Percentiles rank a stretch among this genome's conserved stretches.
phyloP scores from a whole-genome alignment of 805 yeast species.

The Starmerella tilneyi region DNA sequence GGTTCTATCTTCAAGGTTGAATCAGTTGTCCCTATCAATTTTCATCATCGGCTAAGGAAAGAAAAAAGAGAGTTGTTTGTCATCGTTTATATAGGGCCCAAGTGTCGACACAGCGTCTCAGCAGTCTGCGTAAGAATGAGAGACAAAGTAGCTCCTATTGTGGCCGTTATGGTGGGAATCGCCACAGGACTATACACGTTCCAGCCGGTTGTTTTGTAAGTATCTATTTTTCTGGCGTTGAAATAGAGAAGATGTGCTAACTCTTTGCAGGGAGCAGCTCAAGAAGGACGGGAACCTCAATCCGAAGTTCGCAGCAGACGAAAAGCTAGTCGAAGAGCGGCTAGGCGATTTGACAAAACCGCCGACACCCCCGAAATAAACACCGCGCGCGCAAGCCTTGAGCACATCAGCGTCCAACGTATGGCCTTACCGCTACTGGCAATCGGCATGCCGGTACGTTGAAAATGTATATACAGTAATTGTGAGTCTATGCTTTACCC shows the following conservation, averaged over 20 bases:
- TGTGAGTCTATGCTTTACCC: slow-evolving; percentile 23
- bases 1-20: slow-evolving; percentile 21
- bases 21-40: slow-evolving; percentile 33
- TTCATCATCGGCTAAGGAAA: slow-evolving; percentile 26
- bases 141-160: slow-evolving; percentile 20
- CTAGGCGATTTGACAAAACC: slow-evolving; percentile 18
- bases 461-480: background rate
- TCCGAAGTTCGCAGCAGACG: slow-evolving; percentile 24
- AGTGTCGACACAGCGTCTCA: no score
- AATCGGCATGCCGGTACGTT: background rate
- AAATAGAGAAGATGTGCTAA: background rate
- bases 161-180: slow-evolving; percentile 24
- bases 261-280: slow-evolving; percentile 24
- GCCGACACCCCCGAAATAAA: background rate
- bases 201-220: slow-evolving; percentile 28
- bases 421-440: background rate
- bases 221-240: background rate
- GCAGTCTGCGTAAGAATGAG: slow-evolving; percentile 12
- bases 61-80: slow-evolving; percentile 1
- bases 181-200: slow-evolving; percentile 26
- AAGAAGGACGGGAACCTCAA: slow-evolving; percentile 26
- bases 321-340: slow-evolving; percentile 10
- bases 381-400: no score
- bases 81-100: slow-evolving; percentile 1
- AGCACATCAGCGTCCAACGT: background rate